These are phyloP conservation scores for Trichocomaceae sp. DNA, from an alignment of 2,329 filamentous ascomycete genomes.

Conservation along the genomic window DNA sequence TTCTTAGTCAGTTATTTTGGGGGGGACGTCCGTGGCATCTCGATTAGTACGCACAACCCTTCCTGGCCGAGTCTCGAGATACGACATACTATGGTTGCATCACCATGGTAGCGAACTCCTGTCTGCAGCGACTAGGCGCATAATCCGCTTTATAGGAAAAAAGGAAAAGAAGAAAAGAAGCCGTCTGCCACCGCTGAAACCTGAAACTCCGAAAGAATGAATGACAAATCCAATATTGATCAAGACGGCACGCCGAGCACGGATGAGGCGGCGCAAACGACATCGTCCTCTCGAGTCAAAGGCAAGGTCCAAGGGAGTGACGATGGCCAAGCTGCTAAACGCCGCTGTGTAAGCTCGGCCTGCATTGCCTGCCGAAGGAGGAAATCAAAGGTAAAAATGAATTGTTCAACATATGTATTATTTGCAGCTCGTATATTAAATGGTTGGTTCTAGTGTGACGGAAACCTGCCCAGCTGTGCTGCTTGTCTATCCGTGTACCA, in stretches of 20 bases:
- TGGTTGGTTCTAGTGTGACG: constrained; percentile 62
- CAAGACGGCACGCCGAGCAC: constrained; percentile 8
- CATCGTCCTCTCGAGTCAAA: constrained; percentile 14
- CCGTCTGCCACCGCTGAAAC: neutral
- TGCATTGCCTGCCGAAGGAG: constrained; percentile 72
- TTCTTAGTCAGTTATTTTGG: neutral
- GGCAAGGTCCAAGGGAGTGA: constrained; percentile 27
- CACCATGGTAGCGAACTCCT: neutral
- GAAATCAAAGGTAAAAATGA: constrained; percentile 58
- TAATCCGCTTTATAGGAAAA: neutral
- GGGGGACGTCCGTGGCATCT: neutral
- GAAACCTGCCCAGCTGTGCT: constrained; percentile 82
- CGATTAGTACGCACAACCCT: too few species aligned
- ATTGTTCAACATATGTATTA: neutral
- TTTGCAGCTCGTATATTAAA: neutral
- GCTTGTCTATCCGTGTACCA: constrained; percentile 91
- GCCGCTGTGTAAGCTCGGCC: constrained; percentile 75
- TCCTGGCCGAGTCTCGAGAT: too few species aligned
- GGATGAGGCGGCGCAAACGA: constrained; percentile 3
- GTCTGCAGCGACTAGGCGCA: neutral
- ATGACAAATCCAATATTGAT: constrained; percentile 5
- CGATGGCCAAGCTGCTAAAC: constrained; percentile 45
- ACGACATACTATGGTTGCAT: neutral
- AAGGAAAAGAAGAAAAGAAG: neutral
- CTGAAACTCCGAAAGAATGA: constrained; percentile 10